Evolutionary conservation across 306 rosid genomes (phyloP), one percentile per base, ranked within the genome.

Genomic region (Datisca glomerata): DNA sequence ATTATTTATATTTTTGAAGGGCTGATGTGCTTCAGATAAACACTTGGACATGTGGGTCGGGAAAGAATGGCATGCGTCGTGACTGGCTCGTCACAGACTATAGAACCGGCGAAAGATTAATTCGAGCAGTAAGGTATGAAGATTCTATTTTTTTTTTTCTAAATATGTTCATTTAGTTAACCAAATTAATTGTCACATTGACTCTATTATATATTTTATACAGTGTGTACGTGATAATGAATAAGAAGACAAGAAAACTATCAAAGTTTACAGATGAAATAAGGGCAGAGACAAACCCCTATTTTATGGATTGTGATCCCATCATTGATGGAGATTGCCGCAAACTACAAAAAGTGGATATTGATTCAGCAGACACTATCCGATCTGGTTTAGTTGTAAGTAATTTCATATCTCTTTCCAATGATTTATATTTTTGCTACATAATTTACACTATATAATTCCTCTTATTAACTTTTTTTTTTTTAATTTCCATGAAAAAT

Each of bases 1-100:
- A 29, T 29, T 14, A 7, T 39, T 39, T 39, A 20, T 39, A 20
- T 14, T 39, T 19, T 44, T 33, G 45, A 13, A 65, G 61, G 71
- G 44, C 1, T 23, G 64, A 52, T 45, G 41, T 37, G 2, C 42
- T 65, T 57, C 44, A 39, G 17, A 12, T 39, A 10, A 19, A 18
- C 44, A 39, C 44, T 39, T 39, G 44, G 44, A 12, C 7, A 3
- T 18, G 12, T 39, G 44, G 4, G 3, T 18, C 21, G 5, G 44
- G 44, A 10, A 39, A 39, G 21, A 39, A 39, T 10, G 20, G 10
- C 12, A 2, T 18, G 18, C 44, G 13, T 7, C 44, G 44, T 1
- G 44, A 39, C 8, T 39, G 44, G 44, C 8, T 39, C 11, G 20
- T 17, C 5, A 8, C 5, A 3, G 44, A 39, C 22, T 6, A 12